Conservation (phyloP, 371 early-diverging fungal species). For the Apophysomyces elegans region DNA sequence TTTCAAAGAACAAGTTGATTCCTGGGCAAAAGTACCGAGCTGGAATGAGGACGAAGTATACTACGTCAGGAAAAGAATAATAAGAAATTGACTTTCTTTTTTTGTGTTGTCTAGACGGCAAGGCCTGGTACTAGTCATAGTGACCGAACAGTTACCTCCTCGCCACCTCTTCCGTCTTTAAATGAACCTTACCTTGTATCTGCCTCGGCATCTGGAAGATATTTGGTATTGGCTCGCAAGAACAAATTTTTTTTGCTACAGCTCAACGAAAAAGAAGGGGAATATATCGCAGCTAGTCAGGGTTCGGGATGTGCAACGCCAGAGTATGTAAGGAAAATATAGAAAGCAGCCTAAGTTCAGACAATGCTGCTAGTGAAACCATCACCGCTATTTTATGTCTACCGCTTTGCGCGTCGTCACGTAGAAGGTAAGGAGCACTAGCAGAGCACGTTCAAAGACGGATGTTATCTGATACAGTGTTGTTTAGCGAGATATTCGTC, state of each 20-base stretch:
- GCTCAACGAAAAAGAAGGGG: slow-evolving; percentile 41
- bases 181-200: slow-evolving; percentile 40
- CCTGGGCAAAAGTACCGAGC: slow-evolving; percentile 52
- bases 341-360: not conserved
- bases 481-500: slow-evolving; percentile 57
- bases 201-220: slow-evolving; percentile 40
- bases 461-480: not conserved
- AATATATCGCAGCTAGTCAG: slow-evolving; percentile 57
- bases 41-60: slow-evolving; percentile 47
- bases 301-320: slow-evolving; percentile 54
- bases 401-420: slow-evolving; percentile 60
- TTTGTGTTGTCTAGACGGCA: not conserved
- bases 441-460: not conserved
- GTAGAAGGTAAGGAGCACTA: slow-evolving; percentile 45
- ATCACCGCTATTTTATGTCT: slow-evolving; percentile 62
- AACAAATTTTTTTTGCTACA: slow-evolving; percentile 49
- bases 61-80: not conserved
- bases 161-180: slow-evolving; percentile 24
- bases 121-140: not conserved
- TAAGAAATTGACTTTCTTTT: not conserved
- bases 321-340: slow-evolving; percentile 21
- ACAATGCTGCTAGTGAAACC: slow-evolving; percentile 41
- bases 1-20: slow-evolving; percentile 27
- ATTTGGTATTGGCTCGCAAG: slow-evolving; percentile 45
- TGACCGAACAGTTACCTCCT: slow-evolving; percentile 2